Conservation (phyloP, 2,329 filamentous ascomycete species). For the Ascochyta koolunga region DNA sequence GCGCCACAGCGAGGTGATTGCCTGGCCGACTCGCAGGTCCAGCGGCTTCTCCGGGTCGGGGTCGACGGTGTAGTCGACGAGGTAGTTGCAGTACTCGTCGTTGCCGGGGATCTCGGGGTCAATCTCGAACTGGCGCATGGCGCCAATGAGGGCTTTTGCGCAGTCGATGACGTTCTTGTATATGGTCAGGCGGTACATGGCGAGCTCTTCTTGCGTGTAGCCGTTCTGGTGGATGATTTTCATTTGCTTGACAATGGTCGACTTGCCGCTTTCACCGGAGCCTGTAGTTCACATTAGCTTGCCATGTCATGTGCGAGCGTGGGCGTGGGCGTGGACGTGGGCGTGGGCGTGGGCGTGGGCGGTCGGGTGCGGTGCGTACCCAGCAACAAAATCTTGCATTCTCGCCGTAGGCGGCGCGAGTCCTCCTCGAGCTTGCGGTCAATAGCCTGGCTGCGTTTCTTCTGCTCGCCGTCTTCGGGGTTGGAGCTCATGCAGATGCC, state of each 20-base stretch:
- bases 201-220: conserved; percentile 91
- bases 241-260: conserved; percentile 99
- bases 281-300: conserved; percentile 61
- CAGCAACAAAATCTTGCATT: conserved; percentile 97
- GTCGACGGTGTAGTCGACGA: conserved; percentile 87
- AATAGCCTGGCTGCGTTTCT: conserved; percentile 95
- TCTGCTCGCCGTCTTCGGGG: conserved; percentile 86
- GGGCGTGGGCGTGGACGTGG: too few species aligned
- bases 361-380: conserved; percentile 63
- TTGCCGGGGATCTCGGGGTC: conserved; percentile 75
- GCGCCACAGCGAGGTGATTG: conserved; percentile 86
- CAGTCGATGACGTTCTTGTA: conserved; percentile 99
- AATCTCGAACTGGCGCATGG: conserved; percentile 91
- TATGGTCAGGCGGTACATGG: conserved; percentile 92
- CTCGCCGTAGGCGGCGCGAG: conserved; percentile 85
- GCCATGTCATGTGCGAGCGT: background rate
- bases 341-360: background rate
- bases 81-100: conserved; percentile 75
- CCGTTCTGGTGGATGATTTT: conserved; percentile 99
- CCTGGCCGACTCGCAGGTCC: conserved; percentile 78
- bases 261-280: conserved; percentile 98
- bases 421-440: conserved; percentile 94
- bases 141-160: conserved; percentile 88
- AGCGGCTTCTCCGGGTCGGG: conserved; percentile 87
- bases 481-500: conserved; percentile 90